Evolutionary conservation across 768 basidiomycete genomes (phyloP), one percentile per base, ranked within the genome.

Genomic region (Pulveroboletus sp.): DNA sequence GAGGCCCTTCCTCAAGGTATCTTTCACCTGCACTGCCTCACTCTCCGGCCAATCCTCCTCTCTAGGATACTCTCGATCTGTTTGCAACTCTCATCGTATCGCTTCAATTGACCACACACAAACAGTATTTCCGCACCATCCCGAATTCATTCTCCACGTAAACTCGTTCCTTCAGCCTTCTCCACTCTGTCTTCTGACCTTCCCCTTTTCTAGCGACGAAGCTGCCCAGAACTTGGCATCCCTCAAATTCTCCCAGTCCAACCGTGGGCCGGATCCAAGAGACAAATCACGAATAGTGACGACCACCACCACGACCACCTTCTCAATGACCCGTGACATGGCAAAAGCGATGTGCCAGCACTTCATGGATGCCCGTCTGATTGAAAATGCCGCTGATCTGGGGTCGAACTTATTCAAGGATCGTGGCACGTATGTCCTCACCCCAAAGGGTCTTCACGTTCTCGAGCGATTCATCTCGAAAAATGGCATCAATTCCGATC

Each of bases 261-360:
- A 93, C 75, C 91, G 96, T 66, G 89, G 93, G 60, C 89, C 94
- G 64, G 96, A 99, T 78, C 95, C 96, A 59, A 87, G 92, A 74
- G 96, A 99, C 71, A 93, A 93, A 62, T 85, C 90, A 70, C 87
- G 96, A 65, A 92, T 99, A 71, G 89, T 99, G 66, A 99, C 96
- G 63, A 99, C 96, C 0, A 99, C 96, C 0, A 99, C 96, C 6
- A 98, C 96, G 6, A 99, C 96, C 38, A 99, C 96, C 31, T 99
- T 99, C 75, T 93, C 93, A 54, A 98, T 99, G 96, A 92, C 93
- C 58, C 87, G 96, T 60, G 96, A 99, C 39, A 98, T 99, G 90
- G 96, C 96, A 56, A 98, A 97, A 74, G 93, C 92, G 31, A 98
- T 99, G 86, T 90, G 92, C 73, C 96, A 99, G 71, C 93, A 98